Evolutionary conservation across 352 stramenopile species (phyloP).

Genomic region (Phytopythium helicoides): DNA sequence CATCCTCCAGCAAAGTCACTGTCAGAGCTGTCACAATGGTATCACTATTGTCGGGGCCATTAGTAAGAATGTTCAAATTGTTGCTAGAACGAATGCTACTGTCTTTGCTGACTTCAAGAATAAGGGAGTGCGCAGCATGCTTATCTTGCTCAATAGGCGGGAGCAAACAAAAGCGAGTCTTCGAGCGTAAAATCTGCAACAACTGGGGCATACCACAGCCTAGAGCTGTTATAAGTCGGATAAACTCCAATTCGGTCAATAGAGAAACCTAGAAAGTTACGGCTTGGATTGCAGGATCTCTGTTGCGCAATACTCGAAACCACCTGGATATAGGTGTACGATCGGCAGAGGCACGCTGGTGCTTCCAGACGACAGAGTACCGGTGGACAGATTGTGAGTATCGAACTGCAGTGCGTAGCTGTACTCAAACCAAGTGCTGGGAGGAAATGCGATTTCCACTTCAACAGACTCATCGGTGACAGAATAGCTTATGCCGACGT

Average conservation of each 20-base stretch:
- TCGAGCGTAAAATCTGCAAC: slow-evolving; percentile 1
- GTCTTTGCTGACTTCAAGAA: slow-evolving; percentile 2
- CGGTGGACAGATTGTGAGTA: too few species aligned
- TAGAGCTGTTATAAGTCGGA: neutral
- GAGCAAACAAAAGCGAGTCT: slow-evolving; percentile 5
- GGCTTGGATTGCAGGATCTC: slow-evolving; percentile 10
- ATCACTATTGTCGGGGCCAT: too few species aligned
- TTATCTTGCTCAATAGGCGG: too few species aligned
- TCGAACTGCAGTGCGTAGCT: slow-evolving; percentile 2
- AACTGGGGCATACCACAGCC: neutral
- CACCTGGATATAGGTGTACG: slow-evolving; percentile 11
- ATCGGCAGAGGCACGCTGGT: neutral
- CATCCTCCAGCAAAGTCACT: neutral
- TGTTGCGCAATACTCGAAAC: slow-evolving; percentile 18
- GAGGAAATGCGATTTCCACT: neutral
- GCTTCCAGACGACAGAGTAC: too few species aligned
- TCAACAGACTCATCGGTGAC: too few species aligned
- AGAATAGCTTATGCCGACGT: too few species aligned
- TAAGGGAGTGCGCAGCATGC: neutral
- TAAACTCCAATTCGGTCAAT: slow-evolving; percentile 7
- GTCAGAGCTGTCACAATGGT: neutral
- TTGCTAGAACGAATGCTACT: neutral
- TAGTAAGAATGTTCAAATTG: neutral
- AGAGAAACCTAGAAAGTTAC: slow-evolving; percentile 8
- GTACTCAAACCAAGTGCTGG: neutral